phyloP scores from a whole-genome alignment of 257 asterid species.

The Solanum habrochaites region DNA sequence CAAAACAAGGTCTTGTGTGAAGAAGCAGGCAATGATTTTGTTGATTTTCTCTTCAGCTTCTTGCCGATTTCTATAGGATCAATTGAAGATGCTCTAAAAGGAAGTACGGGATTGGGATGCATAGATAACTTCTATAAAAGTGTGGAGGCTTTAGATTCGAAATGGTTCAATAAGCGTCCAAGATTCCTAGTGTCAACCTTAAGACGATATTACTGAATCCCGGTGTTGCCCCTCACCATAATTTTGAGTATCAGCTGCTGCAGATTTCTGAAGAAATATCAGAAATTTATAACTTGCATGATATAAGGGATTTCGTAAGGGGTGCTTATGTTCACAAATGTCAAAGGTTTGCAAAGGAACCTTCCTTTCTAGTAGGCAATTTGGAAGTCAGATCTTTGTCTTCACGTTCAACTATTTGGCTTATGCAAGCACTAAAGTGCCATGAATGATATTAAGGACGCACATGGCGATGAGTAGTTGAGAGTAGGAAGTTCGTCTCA shows the following conservation, averaged over 20 bases:
- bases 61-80: constrained; percentile 1
- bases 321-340: not conserved
- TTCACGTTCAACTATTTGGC: too few relatives aligned
- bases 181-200: not conserved
- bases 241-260: not conserved
- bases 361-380: too few relatives aligned
- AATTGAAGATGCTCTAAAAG: not conserved
- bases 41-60: constrained; percentile 2
- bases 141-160: not conserved
- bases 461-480: too few relatives aligned
- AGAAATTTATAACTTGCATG: not conserved
- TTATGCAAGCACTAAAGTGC: too few relatives aligned
- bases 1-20: not conserved
- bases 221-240: not conserved
- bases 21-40: not conserved
- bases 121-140: not conserved
- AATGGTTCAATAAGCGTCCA: not conserved
- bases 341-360: not conserved
- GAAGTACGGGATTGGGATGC: not conserved
- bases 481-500: too few relatives aligned
- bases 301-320: not conserved
- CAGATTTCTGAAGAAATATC: not conserved
- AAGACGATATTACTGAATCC: not conserved
- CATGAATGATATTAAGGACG: too few relatives aligned
- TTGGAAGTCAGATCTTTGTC: too few relatives aligned